phyloP scores from a whole-genome alignment of 176 grass and related monocot genomes.

The Thinopyrum elongatum region DNA sequence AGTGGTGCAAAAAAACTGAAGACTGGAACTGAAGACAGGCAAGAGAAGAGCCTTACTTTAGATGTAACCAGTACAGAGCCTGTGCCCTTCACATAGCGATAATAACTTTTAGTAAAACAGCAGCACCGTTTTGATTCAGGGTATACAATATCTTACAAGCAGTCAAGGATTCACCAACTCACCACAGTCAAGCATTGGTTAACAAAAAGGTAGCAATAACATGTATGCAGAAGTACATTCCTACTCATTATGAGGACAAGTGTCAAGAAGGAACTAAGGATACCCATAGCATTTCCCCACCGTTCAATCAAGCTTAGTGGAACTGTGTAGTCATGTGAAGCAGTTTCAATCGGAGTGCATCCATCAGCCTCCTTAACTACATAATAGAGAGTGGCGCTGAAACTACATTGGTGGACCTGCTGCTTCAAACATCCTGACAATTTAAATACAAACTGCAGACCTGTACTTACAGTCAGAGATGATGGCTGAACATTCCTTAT shows the following conservation, averaged over 20 bases:
- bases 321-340: conserved; percentile 55
- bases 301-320: conserved; percentile 81
- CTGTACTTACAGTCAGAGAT: conserved; percentile 11
- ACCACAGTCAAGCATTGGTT: conserved; percentile 8
- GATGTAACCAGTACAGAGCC: conserved; percentile 77
- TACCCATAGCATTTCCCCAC: conserved; percentile 99
- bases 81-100: conserved; percentile 93
- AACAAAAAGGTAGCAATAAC: neutral
- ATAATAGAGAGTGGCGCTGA: neutral
- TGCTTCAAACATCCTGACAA: conserved; percentile 7
- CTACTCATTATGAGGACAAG: neutral
- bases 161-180: conserved; percentile 42
- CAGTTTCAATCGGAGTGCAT: conserved; percentile 3
- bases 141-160: conserved; percentile 75
- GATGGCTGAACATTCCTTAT: neutral
- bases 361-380: conserved; percentile 46
- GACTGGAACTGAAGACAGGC: neutral
- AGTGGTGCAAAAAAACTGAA: neutral
- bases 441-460: conserved; percentile 19
- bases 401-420: neutral
- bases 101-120: conserved; percentile 97
- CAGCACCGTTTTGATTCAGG: conserved; percentile 84
- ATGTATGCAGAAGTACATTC: neutral
- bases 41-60: conserved; percentile 50
- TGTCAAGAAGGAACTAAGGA: conserved; percentile 30